Evolutionary conservation across 495 filamentous ascomycete genomes (phyloP), one percentile per base, ranked within the genome.

Genomic region (Bathelium albidoporum): DNA sequence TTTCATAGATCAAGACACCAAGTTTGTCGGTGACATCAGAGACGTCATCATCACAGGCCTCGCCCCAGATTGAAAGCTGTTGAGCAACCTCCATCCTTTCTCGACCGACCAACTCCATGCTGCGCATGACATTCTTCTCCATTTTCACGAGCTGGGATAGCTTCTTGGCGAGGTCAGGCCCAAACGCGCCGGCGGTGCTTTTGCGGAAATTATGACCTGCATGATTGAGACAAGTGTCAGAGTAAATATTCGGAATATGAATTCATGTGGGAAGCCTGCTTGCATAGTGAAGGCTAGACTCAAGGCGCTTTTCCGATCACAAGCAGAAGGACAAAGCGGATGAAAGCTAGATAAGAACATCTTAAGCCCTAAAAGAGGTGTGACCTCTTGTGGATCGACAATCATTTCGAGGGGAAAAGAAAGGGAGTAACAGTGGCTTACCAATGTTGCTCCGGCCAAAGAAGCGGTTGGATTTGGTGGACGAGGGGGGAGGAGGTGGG

Each of bases 111-210:
- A 93, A 80, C 74, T 97, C 94, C 83, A 98, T 86, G 73, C 91
- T 96, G 71, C 94, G 89, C 94, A 98, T 98, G 58, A 95, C 88
- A 72, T 98, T 97, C 88, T 98, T 98, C 80, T 98, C 94, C 95
- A 98, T 97, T 82, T 98, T 97, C 64, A 98, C 94, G 39, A 98
- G 84, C 81, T 95, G 90, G 29, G 92, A 87, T 62, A 98, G 85
- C 84, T 98, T 98, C 81, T 94, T 93, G 61, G 95, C 88, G 32
- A 98, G 87, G 62, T 98, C 94, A 62, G 94, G 95, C 63, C 94
- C 95, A 75, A 95, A 97, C 71, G 91, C 89, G 63, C 94, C 94
- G 62, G 92, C 93, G 59, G 91, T 81, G 61, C 88, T 89, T 75
- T 89, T 89, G 71, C 94, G 90, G 74, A 97, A 87, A 60, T 88